Evolutionary conservation across 768 basidiomycete genomes (phyloP).

Genomic region (Lactifluus piperatus): DNA sequence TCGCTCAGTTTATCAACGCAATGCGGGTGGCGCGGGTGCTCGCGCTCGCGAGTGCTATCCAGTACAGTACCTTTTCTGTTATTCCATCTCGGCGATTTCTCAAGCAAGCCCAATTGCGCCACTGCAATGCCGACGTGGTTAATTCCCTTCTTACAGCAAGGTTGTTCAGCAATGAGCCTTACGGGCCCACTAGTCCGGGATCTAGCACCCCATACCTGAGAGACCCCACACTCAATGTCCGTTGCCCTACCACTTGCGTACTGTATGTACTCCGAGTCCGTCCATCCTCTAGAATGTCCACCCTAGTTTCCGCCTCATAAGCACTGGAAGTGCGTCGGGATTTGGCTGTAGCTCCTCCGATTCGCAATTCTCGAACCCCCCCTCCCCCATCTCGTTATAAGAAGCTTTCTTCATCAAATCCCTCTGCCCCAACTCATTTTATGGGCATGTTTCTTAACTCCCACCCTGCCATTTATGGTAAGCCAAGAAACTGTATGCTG

Average conservation of each 20-base stretch:
- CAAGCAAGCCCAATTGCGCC: background rate
- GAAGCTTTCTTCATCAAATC: background rate
- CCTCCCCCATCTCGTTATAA: background rate
- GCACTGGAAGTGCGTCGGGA: background rate
- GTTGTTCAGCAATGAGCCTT: too few species aligned
- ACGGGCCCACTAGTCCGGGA: background rate
- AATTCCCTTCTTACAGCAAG: background rate
- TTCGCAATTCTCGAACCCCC: background rate
- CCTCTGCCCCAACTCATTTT: background rate
- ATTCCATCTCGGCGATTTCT: too few species aligned
- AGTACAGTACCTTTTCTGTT: too few species aligned
- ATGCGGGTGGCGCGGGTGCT: too few species aligned
- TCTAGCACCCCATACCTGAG: background rate
- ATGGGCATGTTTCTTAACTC: slow-evolving; percentile 5
- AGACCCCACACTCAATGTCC: slow-evolving; percentile 2
- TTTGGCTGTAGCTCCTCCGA: background rate
- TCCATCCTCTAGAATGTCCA: background rate
- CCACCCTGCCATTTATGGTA: slow-evolving; percentile 2
- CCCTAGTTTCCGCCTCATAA: background rate
- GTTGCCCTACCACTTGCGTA: background rate
- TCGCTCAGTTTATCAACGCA: too few species aligned
- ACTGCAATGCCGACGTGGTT: background rate
- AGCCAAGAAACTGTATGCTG: background rate
- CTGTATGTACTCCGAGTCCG: background rate
- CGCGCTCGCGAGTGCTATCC: too few species aligned